Conservation (phyloP, 805 yeast species). For the Yamadazyma phyllophila region DNA sequence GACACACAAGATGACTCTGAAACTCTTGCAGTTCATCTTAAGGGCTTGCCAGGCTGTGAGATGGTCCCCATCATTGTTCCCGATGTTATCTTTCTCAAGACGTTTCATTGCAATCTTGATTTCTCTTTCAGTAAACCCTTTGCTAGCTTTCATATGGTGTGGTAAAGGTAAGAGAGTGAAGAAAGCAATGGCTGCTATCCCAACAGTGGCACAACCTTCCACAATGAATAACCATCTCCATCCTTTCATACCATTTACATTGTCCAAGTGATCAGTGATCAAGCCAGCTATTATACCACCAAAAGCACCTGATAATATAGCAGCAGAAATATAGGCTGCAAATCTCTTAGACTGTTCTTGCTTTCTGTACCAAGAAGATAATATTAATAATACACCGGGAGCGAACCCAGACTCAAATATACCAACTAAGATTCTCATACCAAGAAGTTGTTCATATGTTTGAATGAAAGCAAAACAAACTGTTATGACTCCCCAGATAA, state of each 20-base stretch:
- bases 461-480: conserved; percentile 4
- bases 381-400: conserved; percentile 17
- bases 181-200: conserved; percentile 36
- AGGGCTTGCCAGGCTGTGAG: conserved; percentile 4
- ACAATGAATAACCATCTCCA: conserved; percentile 49
- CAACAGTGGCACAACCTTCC: conserved; percentile 30
- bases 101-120: conserved; percentile 5
- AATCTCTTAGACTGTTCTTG: conserved; percentile 20
- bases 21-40: conserved; percentile 3
- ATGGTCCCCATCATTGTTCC: conserved; percentile 6
- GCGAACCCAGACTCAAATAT: conserved; percentile 24
- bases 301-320: conserved; percentile 14
- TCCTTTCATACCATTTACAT: conserved; percentile 37
- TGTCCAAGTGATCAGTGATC: conserved; percentile 26
- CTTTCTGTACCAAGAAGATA: conserved; percentile 23
- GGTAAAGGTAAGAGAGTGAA: conserved; percentile 19
- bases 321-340: conserved; percentile 12
- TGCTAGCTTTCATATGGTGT: conserved; percentile 7
- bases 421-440: conserved; percentile 28
- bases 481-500: conserved; percentile 6
- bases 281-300: conserved; percentile 21
- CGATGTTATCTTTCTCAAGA: conserved; percentile 9
- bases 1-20: conserved; percentile 8
- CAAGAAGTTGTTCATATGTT: conserved; percentile 5
- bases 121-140: conserved; percentile 9